Base-by-base conservation (phyloP, 257 asterid species). In the Penstemon barbatus region DNA sequence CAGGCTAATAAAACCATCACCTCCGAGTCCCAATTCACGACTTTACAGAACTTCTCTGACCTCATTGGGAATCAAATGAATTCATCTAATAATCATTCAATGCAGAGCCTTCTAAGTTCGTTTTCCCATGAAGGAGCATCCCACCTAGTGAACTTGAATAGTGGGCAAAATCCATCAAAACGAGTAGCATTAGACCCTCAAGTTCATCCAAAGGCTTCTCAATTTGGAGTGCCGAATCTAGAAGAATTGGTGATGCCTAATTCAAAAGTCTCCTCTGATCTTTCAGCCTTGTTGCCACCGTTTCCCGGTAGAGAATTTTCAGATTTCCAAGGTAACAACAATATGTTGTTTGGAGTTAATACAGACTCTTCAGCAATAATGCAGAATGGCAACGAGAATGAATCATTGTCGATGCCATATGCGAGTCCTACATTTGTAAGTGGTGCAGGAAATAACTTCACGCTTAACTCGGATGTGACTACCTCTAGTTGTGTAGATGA, bases 401-500 rank as follows among this genome's bases (percentile, higher is more conserved):
- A 82, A 50, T 78, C 89, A 1, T 75, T 84, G 7, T 80, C 88
- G 3, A 75, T 85, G 81, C 85, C 92, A 9, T 87, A 75, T 75
- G 71, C 86, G 41, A 70, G 79, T 70, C 81, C 95, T 56, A 65
- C 83, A 36, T 88, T 85, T 71, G 67, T 82, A 0, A 82, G 82
- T 78, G 83, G 77, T 50, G 75, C 64, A 19, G 91, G 86, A 68
- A 69, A 84, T 42, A 83, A 76, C 36, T 87, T 84, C 77, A 90
- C 91, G 64, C 83, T 81, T 33, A 87, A 78, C 74, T 77, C 96
- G 3, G 94, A 84, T 83, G 75, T 90, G 90, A 79, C 92, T 44
- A 76, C 88, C 62, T 88, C 96, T 50, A 89, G 92, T 79, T 87
- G 96, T 83, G 85, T 88, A 8, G 96, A 88, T 74, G 97, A 88